phyloP scores from a whole-genome alignment of 106 monocot species.

The Vanilla planifolia region DNA sequence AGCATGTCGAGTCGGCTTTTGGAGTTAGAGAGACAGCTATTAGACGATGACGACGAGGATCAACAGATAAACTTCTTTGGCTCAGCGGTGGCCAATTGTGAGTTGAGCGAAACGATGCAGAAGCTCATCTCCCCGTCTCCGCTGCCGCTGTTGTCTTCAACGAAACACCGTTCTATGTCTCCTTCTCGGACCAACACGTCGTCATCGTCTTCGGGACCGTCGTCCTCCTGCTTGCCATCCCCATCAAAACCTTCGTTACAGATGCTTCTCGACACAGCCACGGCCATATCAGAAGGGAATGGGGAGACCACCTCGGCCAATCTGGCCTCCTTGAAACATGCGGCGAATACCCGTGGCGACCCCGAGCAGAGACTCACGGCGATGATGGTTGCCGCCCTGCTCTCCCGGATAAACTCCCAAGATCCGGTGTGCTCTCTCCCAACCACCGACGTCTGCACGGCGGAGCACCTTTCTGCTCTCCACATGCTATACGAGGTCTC shows the following conservation, averaged over 20 bases:
- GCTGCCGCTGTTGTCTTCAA: too few relatives aligned
- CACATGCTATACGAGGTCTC: slow-evolving; percentile 38
- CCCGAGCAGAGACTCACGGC: slow-evolving; percentile 58
- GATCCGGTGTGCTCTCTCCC: slow-evolving; percentile 6
- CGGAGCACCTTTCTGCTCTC: slow-evolving; percentile 26
- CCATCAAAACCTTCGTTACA: slow-evolving; percentile 29
- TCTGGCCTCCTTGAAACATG: slow-evolving; percentile 18
- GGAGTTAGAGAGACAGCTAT: slow-evolving; percentile 39
- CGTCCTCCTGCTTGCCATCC: slow-evolving; percentile 29
- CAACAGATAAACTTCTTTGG: slow-evolving; percentile 23
- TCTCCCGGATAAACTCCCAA: slow-evolving; percentile 17
- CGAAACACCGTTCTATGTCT: not conserved
- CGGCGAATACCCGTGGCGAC: slow-evolving; percentile 47
- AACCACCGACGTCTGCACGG: slow-evolving; percentile 29
- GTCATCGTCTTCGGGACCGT: slow-evolving; percentile 38
- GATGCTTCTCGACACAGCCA: slow-evolving; percentile 45
- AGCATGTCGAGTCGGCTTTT: slow-evolving; percentile 7
- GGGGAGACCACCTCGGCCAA: slow-evolving; percentile 23
- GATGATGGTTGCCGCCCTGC: slow-evolving; percentile 35
- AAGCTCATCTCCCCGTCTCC: slow-evolving; percentile 7
- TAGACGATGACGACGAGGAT: slow-evolving; percentile 37
- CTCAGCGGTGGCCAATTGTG: slow-evolving; percentile 28
- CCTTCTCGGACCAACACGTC: slow-evolving; percentile 27
- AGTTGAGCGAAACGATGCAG: slow-evolving; percentile 27
- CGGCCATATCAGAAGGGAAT: slow-evolving; percentile 49